Conservation (phyloP, 2,329 filamentous ascomycete genomes). For the Apiospora sp. region DNA sequence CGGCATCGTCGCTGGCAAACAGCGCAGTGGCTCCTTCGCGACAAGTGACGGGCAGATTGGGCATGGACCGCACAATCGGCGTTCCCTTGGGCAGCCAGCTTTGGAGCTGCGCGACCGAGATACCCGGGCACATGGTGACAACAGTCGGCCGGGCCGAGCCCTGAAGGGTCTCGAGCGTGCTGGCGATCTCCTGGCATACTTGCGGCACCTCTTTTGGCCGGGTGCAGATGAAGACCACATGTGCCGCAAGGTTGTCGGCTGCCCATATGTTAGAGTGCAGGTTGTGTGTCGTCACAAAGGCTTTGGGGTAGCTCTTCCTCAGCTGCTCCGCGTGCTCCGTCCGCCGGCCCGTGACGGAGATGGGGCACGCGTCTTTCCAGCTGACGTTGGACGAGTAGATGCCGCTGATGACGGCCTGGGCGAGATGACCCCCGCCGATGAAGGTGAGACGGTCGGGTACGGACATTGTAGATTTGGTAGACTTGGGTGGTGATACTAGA, state of each 20-base stretch:
- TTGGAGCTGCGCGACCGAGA: background rate
- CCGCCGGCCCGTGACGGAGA: slow-evolving; percentile 1
- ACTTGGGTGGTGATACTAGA: background rate
- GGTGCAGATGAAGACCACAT: background rate
- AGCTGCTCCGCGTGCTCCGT: background rate
- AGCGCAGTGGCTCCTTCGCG: background rate
- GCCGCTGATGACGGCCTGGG: background rate
- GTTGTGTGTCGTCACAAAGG: slow-evolving; percentile 7
- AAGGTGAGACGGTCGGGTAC: background rate
- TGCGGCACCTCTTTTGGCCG: background rate
- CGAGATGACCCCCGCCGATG: slow-evolving; percentile 2
- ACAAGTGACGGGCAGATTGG: background rate
- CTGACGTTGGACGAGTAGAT: background rate
- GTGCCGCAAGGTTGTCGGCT: background rate
- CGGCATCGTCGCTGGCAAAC: background rate
- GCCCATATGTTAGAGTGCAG: background rate
- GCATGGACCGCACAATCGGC: slow-evolving; percentile 9
- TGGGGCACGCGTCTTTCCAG: background rate
- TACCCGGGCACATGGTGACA: slow-evolving; percentile 12
- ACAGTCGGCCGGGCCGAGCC: background rate
- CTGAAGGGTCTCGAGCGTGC: background rate
- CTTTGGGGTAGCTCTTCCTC: background rate
- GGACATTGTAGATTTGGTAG: background rate
- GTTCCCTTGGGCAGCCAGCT: background rate
- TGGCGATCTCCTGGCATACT: background rate